These are phyloP conservation scores for Rubroboletus pulcherrimus DNA, from an alignment of 768 basidiomycete genomes.

Conservation along the genomic window DNA sequence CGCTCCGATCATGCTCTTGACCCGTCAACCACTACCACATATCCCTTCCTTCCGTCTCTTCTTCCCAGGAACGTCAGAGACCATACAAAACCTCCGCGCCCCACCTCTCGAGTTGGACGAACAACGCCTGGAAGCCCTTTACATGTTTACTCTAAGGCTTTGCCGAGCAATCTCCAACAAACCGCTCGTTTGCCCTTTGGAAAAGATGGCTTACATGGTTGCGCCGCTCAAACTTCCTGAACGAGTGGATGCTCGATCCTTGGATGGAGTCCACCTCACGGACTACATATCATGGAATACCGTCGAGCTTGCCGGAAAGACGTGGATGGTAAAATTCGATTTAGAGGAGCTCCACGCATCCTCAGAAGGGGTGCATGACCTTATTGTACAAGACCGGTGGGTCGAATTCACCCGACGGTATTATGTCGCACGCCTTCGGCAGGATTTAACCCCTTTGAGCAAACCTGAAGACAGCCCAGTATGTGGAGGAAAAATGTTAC, in stretches of 20 bases:
- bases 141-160: conserved; percentile 61
- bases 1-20: conserved; percentile 62
- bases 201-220: conserved; percentile 61
- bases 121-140: conserved; percentile 44
- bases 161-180: conserved; percentile 67
- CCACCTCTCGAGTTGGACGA: conserved; percentile 48
- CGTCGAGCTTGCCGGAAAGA: conserved; percentile 48
- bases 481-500: conserved; percentile 27
- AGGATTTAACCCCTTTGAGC: conserved; percentile 70
- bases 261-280: conserved; percentile 31
- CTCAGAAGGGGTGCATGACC: conserved; percentile 47
- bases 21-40: conserved; percentile 60
- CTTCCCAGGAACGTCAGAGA: conserved; percentile 44
- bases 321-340: conserved; percentile 49
- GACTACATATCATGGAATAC: conserved; percentile 61
- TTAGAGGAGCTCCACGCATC: conserved; percentile 32
- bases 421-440: conserved; percentile 50
- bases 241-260: conserved; percentile 26
- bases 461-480: conserved; percentile 64
- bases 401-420: conserved; percentile 77
- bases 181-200: conserved; percentile 50
- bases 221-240: conserved; percentile 49
- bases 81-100: conserved; percentile 43
- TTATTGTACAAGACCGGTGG: conserved; percentile 70
- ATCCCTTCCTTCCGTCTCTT: conserved; percentile 58